Base-by-base conservation (phyloP, 257 asterid genomes). In the Paraleonurus japonicus region DNA sequence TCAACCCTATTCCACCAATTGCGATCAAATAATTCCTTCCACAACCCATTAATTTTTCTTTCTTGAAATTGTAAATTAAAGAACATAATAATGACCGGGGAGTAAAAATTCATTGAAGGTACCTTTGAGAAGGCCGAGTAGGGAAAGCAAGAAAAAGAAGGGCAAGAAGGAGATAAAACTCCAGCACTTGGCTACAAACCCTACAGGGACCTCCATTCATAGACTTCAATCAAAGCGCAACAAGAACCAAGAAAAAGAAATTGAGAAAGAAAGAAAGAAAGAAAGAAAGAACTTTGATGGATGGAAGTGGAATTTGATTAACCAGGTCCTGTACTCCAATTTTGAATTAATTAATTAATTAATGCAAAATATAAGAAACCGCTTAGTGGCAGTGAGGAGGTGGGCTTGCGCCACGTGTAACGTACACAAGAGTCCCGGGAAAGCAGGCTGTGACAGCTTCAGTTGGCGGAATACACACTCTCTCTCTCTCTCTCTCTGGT, bases 61-160 rank as follows among this genome's bases (percentile, higher is more conserved):
- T 8, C 4, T n/a, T 17, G 9, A 13, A n/a, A n/a, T n/a, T n/a
- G n/a, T n/a, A n/a, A n/a, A n/a, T n/a, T n/a, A n/a, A n/a, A n/a
- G n/a, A n/a, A n/a, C n/a, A n/a, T n/a, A n/a, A n/a, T n/a, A n/a
- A n/a, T n/a, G n/a, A n/a, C n/a, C n/a, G n/a, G n/a, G n/a, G n/a
- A n/a, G n/a, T n/a, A n/a, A n/a, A n/a, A n/a, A n/a, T n/a, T n/a
- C n/a, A n/a, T n/a, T n/a, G n/a, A n/a, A n/a, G n/a, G n/a, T n/a
- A n/a, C 98, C 98, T 88, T 92, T 92, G 70, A 92, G 77, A 50
- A 67, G 35, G 75, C 98, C 96, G 32, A 92, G 96, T 20, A 81
- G 10, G 79, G 84, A 77, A 74, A 92, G 91, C 82, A 82, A 84
- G 82, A 83, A 23, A 80, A 92, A 92, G 86, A 88, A 92, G 61